Evolutionary conservation across 2,329 filamentous ascomycete genomes (phyloP), one percentile per base, ranked within the genome.

Genomic region (Exophiala spinifera): DNA sequence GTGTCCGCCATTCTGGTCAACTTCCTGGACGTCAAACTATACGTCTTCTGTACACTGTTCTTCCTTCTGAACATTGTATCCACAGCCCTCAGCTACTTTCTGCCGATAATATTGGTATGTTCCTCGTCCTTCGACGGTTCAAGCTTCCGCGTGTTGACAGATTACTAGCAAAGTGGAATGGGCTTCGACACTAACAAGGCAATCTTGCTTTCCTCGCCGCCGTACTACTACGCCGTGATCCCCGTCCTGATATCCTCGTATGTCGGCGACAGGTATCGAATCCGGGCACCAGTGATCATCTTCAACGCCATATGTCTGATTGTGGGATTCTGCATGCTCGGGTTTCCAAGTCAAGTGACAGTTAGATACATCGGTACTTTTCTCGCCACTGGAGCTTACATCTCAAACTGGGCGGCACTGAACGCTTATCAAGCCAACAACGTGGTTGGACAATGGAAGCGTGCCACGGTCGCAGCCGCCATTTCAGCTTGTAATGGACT

Each of bases 351-450:
- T 21, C 77, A 84, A 51, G 79, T 85, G 48, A 74, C 81, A 0
- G 81, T 83, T 3, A 78, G 85, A 45, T 87, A 87, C 59, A 72
- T 85, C 25, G 85, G 84, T 7, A 83, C 82, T 0, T 86, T 80
- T 66, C 74, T 88, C 1, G 83, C 84, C 0, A 87, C 84, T 0
- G 85, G 85, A 0, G 83, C 84, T 1, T 87, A 87, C 59, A 77
- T 87, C 3, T 82, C 79, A 3, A 88, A 88, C 59, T 87, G 84
- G 84, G 84, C 85, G 0, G 84, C 83, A 0, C 70, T 87, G 58
- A 84, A 80, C 49, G 78, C 82, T 0, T 85, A 83, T 60, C 79
- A 83, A 64, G 78, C 80, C 14, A 86, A 84, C 65, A 87, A 84
- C 59, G 76, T 85, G 39, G 74, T 78, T 0, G 81, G 81, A 0